phyloP scores from a whole-genome alignment of 345 rosid species.

The Linum tenue region DNA sequence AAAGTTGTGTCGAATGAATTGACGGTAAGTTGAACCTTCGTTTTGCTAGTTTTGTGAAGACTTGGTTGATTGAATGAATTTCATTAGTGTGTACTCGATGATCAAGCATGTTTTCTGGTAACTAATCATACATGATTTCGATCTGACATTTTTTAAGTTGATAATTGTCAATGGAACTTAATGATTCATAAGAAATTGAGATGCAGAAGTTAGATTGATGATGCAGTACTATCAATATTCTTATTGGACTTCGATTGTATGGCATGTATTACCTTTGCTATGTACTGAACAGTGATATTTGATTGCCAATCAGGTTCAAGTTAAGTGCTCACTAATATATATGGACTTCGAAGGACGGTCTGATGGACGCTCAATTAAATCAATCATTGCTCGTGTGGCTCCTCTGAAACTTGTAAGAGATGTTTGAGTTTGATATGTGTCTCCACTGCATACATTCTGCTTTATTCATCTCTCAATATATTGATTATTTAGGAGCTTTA shows the following conservation, averaged over 20 bases:
- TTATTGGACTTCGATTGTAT: neutral
- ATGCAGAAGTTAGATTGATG: neutral
- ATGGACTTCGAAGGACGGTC: conserved; percentile 95
- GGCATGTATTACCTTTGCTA: neutral
- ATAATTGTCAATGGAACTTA: neutral
- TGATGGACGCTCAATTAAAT: conserved; percentile 87
- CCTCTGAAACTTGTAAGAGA: conserved; percentile 83
- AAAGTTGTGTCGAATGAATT: conserved; percentile 88
- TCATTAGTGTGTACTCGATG: no score
- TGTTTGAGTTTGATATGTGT: neutral
- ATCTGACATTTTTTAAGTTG: neutral
- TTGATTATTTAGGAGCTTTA: no score
- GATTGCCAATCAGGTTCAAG: conserved; percentile 63
- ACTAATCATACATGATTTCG: neutral
- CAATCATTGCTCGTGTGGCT: conserved; percentile 85
- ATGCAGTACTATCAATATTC: neutral
- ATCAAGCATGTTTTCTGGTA: no score
- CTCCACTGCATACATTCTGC: no score
- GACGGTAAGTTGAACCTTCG: conserved; percentile 58
- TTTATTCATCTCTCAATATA: no score
- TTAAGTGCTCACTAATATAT: conserved; percentile 68
- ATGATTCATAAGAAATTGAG: neutral
- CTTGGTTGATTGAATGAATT: neutral
- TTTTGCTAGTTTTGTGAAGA: neutral
- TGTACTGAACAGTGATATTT: conserved; percentile 10